Conservation (phyloP, 208 protist species). For the Naegleria gruberi region DNA sequence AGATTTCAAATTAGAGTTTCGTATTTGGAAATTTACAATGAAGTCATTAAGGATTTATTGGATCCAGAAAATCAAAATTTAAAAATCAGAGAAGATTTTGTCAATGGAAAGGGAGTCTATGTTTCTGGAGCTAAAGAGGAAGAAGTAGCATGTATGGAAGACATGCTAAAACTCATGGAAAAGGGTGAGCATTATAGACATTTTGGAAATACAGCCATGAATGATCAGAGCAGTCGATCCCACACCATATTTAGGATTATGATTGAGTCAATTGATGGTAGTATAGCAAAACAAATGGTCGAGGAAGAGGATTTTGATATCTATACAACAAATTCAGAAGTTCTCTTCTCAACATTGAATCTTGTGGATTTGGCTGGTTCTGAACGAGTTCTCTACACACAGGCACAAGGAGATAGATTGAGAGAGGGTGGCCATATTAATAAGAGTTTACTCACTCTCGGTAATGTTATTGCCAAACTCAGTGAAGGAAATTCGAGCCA, state of each 20-base stretch:
- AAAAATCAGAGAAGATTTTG: slow-evolving; percentile 23
- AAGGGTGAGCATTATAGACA: slow-evolving; percentile 51
- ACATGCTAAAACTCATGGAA: slow-evolving; percentile 53
- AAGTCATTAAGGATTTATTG: slow-evolving; percentile 32
- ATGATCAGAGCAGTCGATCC: slow-evolving; percentile 82
- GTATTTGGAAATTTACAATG: slow-evolving; percentile 42
- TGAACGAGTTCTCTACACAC: slow-evolving; percentile 80
- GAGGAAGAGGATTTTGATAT: slow-evolving; percentile 17
- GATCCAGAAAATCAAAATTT: background rate
- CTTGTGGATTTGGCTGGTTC: slow-evolving; percentile 95
- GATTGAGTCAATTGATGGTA: slow-evolving; percentile 54
- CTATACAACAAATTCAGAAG: background rate
- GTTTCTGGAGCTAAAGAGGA: slow-evolving; percentile 27
- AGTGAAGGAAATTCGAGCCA: slow-evolving; percentile 21
- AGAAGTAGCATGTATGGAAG: slow-evolving; percentile 46
- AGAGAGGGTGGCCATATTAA: slow-evolving; percentile 93
- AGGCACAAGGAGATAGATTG: slow-evolving; percentile 77
- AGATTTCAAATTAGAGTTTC: slow-evolving; percentile 20
- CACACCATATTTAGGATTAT: slow-evolving; percentile 92
- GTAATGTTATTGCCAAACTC: slow-evolving; percentile 70
- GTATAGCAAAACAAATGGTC: slow-evolving; percentile 26
- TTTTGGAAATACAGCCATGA: slow-evolving; percentile 79
- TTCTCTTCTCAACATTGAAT: slow-evolving; percentile 57
- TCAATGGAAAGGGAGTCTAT: background rate
- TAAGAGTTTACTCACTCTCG: slow-evolving; percentile 81